A percentile compares a stretch with the other conserved stretches of the same genome.
Conservation (phyloP, 2,329 filamentous ascomycete genomes). For the Colletotrichum noveboracense region DNA sequence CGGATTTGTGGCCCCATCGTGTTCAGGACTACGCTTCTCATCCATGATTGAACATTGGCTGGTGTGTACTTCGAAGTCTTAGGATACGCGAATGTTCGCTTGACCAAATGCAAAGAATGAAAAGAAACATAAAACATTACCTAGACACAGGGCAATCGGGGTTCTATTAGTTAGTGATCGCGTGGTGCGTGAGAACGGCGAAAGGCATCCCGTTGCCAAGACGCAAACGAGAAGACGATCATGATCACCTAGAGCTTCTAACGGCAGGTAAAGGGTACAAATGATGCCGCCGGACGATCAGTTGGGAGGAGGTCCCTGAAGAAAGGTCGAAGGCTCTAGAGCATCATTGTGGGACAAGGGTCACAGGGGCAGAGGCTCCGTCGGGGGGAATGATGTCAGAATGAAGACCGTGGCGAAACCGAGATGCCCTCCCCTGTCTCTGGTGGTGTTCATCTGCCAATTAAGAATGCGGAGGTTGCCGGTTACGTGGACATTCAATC, state of each 20-base stretch:
- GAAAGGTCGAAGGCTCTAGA: not conserved
- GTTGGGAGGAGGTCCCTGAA: not conserved
- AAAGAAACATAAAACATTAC: not conserved
- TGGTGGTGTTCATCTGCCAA: not conserved
- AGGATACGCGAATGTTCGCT: too few species aligned
- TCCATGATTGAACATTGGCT: not conserved
- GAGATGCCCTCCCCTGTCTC: not conserved
- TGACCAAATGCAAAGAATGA: not conserved
- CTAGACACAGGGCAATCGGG: not conserved
- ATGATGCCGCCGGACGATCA: not conserved
- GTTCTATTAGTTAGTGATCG: not conserved
- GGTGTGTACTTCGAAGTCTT: not conserved
- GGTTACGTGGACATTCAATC: not conserved
- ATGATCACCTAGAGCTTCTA: not conserved
- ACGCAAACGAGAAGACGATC: not conserved
- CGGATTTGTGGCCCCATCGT: not conserved
- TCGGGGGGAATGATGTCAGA: conserved; percentile 9
- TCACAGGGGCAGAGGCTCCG: not conserved
- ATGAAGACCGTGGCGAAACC: conserved; percentile 12
- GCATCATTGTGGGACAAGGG: not conserved
- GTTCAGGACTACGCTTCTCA: not conserved
- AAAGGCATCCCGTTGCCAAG: not conserved
- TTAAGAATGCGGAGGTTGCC: not conserved
- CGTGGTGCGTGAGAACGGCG: not conserved
- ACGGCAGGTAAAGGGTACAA: not conserved